Percentiles rank a stretch among this genome's conserved stretches.
Evolutionary conservation across 169 alveolate species (phyloP).

Genomic region (Perkinsus olseni): DNA sequence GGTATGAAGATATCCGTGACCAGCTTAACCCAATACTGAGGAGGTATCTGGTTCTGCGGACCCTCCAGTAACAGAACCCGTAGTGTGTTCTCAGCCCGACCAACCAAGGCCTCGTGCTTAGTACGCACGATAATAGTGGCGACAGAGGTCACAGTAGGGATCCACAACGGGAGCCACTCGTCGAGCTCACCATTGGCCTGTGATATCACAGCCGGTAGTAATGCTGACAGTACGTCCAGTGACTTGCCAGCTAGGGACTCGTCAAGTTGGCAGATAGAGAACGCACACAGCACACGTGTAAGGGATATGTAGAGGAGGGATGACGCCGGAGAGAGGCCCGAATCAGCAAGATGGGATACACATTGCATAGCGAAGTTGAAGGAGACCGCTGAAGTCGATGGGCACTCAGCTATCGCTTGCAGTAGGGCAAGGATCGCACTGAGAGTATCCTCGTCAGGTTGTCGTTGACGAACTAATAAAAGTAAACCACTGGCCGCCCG

Average conservation of each 20-base stretch:
- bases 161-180: background rate
- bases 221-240: background rate
- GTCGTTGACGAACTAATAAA: background rate
- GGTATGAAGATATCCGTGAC: background rate
- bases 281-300: background rate
- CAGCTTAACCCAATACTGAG: background rate
- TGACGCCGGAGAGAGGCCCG: background rate
- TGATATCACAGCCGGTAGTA: background rate
- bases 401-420: background rate
- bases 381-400: background rate
- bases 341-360: background rate
- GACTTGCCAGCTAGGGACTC: background rate
- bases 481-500: background rate
- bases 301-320: background rate
- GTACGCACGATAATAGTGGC: background rate
- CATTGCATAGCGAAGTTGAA: background rate
- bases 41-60: background rate
- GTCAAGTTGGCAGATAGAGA: background rate
- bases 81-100: background rate
- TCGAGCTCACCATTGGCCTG: background rate
- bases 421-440: background rate
- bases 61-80: background rate
- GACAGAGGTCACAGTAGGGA: background rate
- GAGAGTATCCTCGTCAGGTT: background rate
- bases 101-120: background rate